Base-by-base conservation (phyloP, 257 asterid species). In the Cruciata laevipes region DNA sequence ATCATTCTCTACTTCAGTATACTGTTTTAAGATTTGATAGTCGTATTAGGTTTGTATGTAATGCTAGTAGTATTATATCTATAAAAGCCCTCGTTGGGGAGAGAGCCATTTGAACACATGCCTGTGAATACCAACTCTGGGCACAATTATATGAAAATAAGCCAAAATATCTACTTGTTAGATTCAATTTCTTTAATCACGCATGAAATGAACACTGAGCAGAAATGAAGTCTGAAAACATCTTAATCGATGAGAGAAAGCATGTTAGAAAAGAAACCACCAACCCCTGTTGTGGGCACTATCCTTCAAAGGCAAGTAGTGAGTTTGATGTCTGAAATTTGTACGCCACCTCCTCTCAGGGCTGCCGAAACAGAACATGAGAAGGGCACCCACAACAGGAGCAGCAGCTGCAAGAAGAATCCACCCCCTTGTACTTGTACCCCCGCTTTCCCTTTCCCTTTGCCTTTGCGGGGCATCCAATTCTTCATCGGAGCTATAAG, bases 1-100 rank as follows among this genome's bases (percentile, higher is more conserved):
- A 87, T 94, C 42, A 82, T 91, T 78, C 91, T 94, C 65, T 94
- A 90, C 73, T 79, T 94, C 74, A 87, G 84, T 81, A 78, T 94
- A 63, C 89, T 94, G 56, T 94, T 94, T 73, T 94, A 73, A 83
- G 49, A 8, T 51, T 40, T 42, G 18, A 38, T n/a, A 49, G 7
- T n/a, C n/a, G 21, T 35, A 51, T 55, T 3, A 23, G 42, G 10
- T 21, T 6, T 37, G 33, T 37, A 18, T 14, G 33, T 3, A 31
- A 18, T 24, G 53, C 37, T 68, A 13, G 16, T 8, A 2, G 4
- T 5, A 5, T 69, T 11, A 37, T 11, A 37, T 69, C 9, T 1
- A 10, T 11, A 25, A 24, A 33, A 35, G 14, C 31, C 47, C 3
- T 12, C 59, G n/a, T 25, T 24, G 57, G 53, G 35, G 30, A 13